Percentiles rank a stretch among this genome's conserved stretches.
These are phyloP conservation scores for Chytriomyces confervae DNA, from an alignment of 192 early-diverging fungal genomes.

Conservation along the genomic window DNA sequence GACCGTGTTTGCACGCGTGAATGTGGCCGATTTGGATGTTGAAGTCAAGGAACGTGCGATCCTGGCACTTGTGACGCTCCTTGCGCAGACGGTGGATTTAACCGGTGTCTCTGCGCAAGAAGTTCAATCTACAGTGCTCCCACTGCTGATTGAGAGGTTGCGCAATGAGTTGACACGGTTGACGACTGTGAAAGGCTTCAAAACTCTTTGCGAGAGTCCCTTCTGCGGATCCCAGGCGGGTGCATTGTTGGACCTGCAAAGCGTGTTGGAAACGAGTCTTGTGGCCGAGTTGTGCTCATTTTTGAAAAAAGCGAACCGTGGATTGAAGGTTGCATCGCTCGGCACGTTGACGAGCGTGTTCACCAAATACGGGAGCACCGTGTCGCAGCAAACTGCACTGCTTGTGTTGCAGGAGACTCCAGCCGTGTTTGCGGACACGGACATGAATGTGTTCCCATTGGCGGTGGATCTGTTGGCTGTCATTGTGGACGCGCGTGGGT, in stretches of 20 bases:
- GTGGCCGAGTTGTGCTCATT: conserved; percentile 63
- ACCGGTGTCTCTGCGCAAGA: conserved; percentile 51
- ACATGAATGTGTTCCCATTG: conserved; percentile 79
- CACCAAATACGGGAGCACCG: conserved; percentile 60
- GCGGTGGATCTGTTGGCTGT: conserved; percentile 58
- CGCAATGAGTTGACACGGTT: conserved; percentile 83
- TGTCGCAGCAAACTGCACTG: conserved; percentile 48
- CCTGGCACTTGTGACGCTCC: conserved; percentile 68
- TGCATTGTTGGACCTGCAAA: conserved; percentile 51
- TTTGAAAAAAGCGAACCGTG: conserved; percentile 78
- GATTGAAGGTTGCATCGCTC: conserved; percentile 72
- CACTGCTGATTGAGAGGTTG: conserved; percentile 74
- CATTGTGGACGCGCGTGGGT: conserved; percentile 28
- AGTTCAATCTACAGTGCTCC: conserved; percentile 53
- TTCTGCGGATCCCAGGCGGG: conserved; percentile 61
- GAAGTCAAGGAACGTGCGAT: conserved; percentile 88
- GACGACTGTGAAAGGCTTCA: conserved; percentile 74
- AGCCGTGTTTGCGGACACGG: conserved; percentile 73
- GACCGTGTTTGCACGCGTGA: conserved; percentile 62
- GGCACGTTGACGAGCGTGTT: conserved; percentile 72
- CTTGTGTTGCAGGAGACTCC: conserved; percentile 68
- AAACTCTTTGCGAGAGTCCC: conserved; percentile 71
- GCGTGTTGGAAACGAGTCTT: conserved; percentile 31
- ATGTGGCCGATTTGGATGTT: conserved; percentile 75
- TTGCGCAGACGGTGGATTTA: conserved; percentile 74